Evolutionary conservation across 106 monocot genomes (phyloP), one percentile per base, ranked within the genome.

Genomic region (Vanilla planifolia): DNA sequence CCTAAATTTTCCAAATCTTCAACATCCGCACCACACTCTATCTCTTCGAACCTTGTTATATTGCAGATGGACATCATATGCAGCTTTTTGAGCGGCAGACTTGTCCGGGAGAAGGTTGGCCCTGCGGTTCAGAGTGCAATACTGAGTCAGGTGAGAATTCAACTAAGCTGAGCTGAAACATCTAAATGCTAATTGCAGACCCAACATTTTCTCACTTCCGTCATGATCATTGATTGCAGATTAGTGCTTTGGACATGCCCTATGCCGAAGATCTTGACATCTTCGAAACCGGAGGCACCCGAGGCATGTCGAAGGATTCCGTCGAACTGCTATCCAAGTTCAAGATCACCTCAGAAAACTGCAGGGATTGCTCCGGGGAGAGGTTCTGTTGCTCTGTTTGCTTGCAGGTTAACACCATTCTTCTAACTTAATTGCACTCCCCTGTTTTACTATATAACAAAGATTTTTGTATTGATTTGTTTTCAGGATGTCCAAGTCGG

Each of bases 91-190:
- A 93, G 71, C 27, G 89, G 89, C 58, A 75, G 80, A 37, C 48
- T 89, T 55, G 84, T 84, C 4, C 53, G 79, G 36, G 89, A 93
- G 60, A 89, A 93, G 71, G 82, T 93, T 19, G 84, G 77, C 5
- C 85, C 93, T 27, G 93, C 88, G 5, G 69, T 93, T 21, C 85
- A 85, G 51, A 85, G 75, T 45, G 93, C 93, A 4, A 82, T 93
- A 2, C 80, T 72, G 67, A 93, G 88, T 22, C 93, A 93, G 88
- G 93, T 93, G 27, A 29, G 29, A 29, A 30, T 53, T 14, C 14
- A 7, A 40, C 40, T 53, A n/a, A 53, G 32, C 53, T 29, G 29
- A 53, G 15, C 30, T 53, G 30, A 37, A 37, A 37, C 37, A 37
- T 37, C 10, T 37, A 10, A 37, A 37, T n/a, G n/a, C n/a, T n/a